Conservation (phyloP, 2,329 filamentous ascomycete species). For the Myriosclerotinia curreyana region DNA sequence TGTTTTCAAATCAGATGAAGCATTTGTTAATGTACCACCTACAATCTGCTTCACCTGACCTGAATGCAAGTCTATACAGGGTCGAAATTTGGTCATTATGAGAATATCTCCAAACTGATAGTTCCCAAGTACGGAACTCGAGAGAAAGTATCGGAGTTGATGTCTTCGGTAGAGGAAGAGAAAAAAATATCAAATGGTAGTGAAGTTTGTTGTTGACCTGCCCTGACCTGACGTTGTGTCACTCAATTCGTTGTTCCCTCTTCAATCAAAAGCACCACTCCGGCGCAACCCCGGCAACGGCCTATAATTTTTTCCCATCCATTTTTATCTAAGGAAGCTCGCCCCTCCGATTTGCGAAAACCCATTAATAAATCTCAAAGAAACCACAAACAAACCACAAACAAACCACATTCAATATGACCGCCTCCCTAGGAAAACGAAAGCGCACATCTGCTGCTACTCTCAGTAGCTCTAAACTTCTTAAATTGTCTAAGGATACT, state of each 20-base stretch:
- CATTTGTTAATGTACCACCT: constrained; percentile 79
- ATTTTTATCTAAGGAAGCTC: constrained; percentile 17
- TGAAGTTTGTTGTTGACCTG: not conserved
- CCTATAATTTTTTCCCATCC: constrained; percentile 8
- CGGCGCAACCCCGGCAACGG: constrained; percentile 17
- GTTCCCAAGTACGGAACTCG: not conserved
- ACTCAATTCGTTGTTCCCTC: constrained; percentile 1
- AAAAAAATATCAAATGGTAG: not conserved
- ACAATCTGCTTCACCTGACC: constrained; percentile 98
- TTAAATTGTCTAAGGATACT: not conserved
- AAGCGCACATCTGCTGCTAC: constrained; percentile 44
- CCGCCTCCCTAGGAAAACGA: constrained; percentile 46
- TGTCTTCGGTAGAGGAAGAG: not conserved
- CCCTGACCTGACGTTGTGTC: not conserved
- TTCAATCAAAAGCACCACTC: constrained; percentile 11
- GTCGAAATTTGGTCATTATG: constrained; percentile 86
- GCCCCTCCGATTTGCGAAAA: constrained; percentile 4
- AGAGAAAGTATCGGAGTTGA: not conserved
- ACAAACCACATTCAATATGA: constrained; percentile 26
- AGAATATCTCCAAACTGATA: not conserved
- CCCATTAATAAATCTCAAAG: constrained; percentile 1
- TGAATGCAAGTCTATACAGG: constrained; percentile 97
- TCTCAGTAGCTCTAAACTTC: constrained; percentile 28
- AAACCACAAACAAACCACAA: constrained; percentile 7
- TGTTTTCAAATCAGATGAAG: constrained; percentile 68